Base-by-base conservation (phyloP, 371 early-diverging fungal species). In the Chytridium lagenaria region DNA sequence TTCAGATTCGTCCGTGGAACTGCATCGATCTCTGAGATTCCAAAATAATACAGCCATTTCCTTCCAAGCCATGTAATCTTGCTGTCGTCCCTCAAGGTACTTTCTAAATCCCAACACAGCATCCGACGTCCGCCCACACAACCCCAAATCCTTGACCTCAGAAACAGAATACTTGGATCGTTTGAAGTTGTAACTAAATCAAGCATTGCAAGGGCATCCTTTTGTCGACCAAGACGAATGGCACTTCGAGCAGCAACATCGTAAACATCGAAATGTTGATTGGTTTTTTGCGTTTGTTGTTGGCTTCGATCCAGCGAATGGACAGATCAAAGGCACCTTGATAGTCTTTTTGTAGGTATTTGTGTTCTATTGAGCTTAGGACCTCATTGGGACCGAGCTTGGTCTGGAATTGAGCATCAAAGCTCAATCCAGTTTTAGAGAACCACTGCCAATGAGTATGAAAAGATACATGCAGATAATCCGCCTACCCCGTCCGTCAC, bases 331-430 rank as follows among this genome's bases (percentile, higher is more conserved):
- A 26, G 34, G 68, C 68, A 10, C 39, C 51, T 7, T 22, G 26
- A 36, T 31, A 68, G 68, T 51, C 22, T 22, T 51, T 49, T 10
- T 28, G 51, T 5, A 68, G 50, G 52, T 68, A 68, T 22, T 28
- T 3, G 23, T 26, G 15, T 51, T 68, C 68, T 16, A 51, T 34
- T 1, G 26, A 2, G 52, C 52, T 51, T 30, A 51, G 68, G 33
- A 68, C 31, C 33, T 68, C 52, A 40, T 49, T 50, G 2, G 68
- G 68, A 10, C 68, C 68, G 12, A 68, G 50, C 31, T 68, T 51
- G 1, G 68, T 68, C n/a, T 49, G 12, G 68, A 50, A 68, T 33
- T 68, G 68, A 7, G 28, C 37, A 19, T 51, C 51, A 28, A 49
- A 68, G 19, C 15, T 15, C 26, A 7, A 23, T 3, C 23, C 26